A percentile compares a stretch with the other conserved stretches of the same genome.
Conservation (phyloP, 805 yeast species). For the Candida multigemmis region DNA sequence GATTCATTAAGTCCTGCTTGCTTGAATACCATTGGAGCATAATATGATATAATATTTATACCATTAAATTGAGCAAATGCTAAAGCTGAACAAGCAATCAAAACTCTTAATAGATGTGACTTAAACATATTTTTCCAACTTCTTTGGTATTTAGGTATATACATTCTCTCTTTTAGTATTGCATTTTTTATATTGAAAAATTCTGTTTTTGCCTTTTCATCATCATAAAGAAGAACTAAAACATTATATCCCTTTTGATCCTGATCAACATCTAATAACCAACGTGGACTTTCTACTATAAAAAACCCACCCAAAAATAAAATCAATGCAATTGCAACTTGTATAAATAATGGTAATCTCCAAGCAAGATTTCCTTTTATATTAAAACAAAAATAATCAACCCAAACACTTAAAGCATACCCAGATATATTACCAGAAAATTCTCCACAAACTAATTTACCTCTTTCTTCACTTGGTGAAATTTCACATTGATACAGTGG, state of each 20-base stretch:
- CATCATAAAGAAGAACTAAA: constrained; percentile 14
- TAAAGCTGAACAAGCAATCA: constrained; percentile 33
- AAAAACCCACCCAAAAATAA: constrained; percentile 67
- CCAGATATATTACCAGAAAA: constrained; percentile 83
- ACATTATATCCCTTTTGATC: constrained; percentile 45
- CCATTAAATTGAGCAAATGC: constrained; percentile 43
- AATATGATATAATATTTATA: constrained; percentile 49
- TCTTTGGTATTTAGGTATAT: constrained; percentile 29
- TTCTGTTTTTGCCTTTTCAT: constrained; percentile 28
- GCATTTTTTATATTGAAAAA: constrained; percentile 39
- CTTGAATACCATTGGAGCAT: constrained; percentile 48
- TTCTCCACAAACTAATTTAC: constrained; percentile 77
- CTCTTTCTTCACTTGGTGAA: constrained; percentile 80
- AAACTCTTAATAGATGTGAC: constrained; percentile 24
- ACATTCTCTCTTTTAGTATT: constrained; percentile 27
- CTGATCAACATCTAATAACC: constrained; percentile 77
- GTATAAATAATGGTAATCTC: constrained; percentile 73
- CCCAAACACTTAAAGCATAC: constrained; percentile 79
- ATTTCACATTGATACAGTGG: constrained; percentile 87
- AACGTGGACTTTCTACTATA: constrained; percentile 83
- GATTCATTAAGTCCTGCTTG: constrained; percentile 35
- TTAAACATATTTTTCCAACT: constrained; percentile 34
- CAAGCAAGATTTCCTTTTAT: constrained; percentile 51
- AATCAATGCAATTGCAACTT: constrained; percentile 62
- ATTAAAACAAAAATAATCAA: constrained; percentile 68